A percentile compares a stretch with the other conserved stretches of the same genome.
Evolutionary conservation across 768 basidiomycete species (phyloP).

Genomic region (Rhodotorula paludigena): DNA sequence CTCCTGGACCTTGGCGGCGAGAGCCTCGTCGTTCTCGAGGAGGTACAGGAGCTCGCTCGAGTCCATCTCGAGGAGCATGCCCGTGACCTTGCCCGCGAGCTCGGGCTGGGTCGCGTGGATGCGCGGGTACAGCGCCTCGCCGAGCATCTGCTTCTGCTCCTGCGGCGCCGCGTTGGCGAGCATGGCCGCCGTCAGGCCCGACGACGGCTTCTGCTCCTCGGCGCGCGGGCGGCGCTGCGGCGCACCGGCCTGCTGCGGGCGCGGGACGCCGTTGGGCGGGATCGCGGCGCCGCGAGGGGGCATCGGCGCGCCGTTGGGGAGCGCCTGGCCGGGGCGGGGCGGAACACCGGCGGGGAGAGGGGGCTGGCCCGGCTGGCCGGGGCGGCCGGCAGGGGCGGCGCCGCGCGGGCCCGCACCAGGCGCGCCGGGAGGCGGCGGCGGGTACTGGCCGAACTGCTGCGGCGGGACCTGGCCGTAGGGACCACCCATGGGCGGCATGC

Average conservation of each 20-base stretch:
- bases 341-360: conserved; percentile 42
- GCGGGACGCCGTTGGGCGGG: conserved; percentile 50
- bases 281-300: conserved; percentile 53
- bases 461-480: conserved; percentile 53
- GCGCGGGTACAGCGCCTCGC: conserved; percentile 58
- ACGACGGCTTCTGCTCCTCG: conserved; percentile 32
- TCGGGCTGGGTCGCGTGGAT: conserved; percentile 71
- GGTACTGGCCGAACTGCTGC: conserved; percentile 58
- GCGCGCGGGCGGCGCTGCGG: conserved; percentile 41
- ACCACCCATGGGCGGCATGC: conserved; percentile 59
- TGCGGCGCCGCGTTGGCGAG: conserved; percentile 60
- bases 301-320: conserved; percentile 51
- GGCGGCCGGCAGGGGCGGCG: conserved; percentile 42
- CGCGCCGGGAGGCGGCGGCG: conserved; percentile 43
- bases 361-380: conserved; percentile 42
- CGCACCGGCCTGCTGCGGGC: conserved; percentile 46
- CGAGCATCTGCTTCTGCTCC: conserved; percentile 99
- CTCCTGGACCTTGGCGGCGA: conserved; percentile 66
- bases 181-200: conserved; percentile 58
- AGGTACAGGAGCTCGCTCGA: conserved; percentile 86
- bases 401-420: conserved; percentile 45
- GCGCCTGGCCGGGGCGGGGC: conserved; percentile 59
- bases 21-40: conserved; percentile 71
- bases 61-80: conserved; percentile 67
- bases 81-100: conserved; percentile 95